Percentiles rank a stretch among this genome's conserved stretches.
Evolutionary conservation across 192 early-diverging fungal species (phyloP).

Genomic region (Nowakowskiella sp.): DNA sequence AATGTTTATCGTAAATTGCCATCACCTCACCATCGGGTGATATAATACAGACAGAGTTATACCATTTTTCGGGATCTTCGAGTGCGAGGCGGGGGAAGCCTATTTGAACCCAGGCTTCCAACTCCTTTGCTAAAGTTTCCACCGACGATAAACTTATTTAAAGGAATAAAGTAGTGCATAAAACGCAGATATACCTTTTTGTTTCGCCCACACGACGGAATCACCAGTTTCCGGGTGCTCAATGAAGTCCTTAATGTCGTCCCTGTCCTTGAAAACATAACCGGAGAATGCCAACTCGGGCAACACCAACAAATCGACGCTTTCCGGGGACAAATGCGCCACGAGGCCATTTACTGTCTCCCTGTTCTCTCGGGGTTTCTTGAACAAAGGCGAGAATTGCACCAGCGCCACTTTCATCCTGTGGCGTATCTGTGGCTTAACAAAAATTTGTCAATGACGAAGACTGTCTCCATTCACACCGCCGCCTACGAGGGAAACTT

Average conservation of each 20-base stretch:
- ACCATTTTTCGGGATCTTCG: conserved; percentile 5
- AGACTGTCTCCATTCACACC: too few species aligned
- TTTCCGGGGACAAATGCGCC: too few species aligned
- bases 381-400: too few species aligned
- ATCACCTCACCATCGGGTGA: conserved; percentile 40
- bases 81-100: conserved; percentile 55
- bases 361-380: too few species aligned
- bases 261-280: conserved; percentile 54
- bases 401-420: too few species aligned
- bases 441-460: too few species aligned
- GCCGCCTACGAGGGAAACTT: too few species aligned
- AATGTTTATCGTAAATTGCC: conserved; percentile 59
- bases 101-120: conserved; percentile 51
- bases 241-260: conserved; percentile 50
- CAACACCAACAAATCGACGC: conserved; percentile 61
- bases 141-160: too few species aligned
- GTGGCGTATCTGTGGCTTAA: too few species aligned
- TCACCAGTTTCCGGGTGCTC: conserved; percentile 49
- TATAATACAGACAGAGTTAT: conserved; percentile 58
- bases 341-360: too few species aligned
- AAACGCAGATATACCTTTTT: conserved; percentile 36
- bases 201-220: conserved; percentile 53
- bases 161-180: too few species aligned
- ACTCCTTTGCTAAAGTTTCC: conserved; percentile 34
- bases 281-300: conserved; percentile 76